Evolutionary conservation across 768 basidiomycete genomes (phyloP).

Genomic region (Rhodocollybia butyracea): DNA sequence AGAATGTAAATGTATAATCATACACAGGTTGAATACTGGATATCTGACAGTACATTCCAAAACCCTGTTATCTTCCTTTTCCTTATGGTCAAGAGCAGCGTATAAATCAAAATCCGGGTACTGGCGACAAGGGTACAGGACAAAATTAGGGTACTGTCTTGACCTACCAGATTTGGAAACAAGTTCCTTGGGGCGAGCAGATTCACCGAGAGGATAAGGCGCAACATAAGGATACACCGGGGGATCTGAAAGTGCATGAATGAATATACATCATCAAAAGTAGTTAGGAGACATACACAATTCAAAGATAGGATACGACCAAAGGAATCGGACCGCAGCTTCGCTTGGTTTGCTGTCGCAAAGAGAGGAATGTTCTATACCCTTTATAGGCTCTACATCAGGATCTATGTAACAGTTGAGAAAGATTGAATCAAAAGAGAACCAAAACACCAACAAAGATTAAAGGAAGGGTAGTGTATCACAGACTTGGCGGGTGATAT

Average conservation of each 20-base stretch:
- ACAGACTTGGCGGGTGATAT: not conserved
- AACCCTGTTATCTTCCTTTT: not conserved
- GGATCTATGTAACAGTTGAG: constrained; percentile 8
- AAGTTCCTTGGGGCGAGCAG: not conserved
- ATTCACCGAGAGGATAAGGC: constrained; percentile 28
- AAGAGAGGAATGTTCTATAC: not conserved
- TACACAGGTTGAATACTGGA: constrained; percentile 31
- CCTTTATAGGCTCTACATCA: not conserved
- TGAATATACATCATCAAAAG: constrained; percentile 13
- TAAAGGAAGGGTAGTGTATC: not conserved
- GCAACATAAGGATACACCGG: constrained; percentile 38
- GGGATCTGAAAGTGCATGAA: constrained; percentile 29
- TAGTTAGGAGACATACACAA: constrained; percentile 23
- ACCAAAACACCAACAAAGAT: not conserved
- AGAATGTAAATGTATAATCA: constrained; percentile 8
- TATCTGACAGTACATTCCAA: constrained; percentile 12
- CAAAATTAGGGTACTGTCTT: constrained; percentile 18
- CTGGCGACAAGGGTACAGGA: constrained; percentile 30
- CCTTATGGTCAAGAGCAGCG: not conserved
- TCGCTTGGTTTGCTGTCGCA: not conserved
- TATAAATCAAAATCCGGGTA: constrained; percentile 24
- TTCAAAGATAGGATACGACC: constrained; percentile 27
- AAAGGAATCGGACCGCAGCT: not conserved
- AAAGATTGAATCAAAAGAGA: constrained; percentile 23
- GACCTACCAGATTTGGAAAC: not conserved